Conservation (phyloP, 2,329 filamentous ascomycete species). For the Cercospora berteroae region DNA sequence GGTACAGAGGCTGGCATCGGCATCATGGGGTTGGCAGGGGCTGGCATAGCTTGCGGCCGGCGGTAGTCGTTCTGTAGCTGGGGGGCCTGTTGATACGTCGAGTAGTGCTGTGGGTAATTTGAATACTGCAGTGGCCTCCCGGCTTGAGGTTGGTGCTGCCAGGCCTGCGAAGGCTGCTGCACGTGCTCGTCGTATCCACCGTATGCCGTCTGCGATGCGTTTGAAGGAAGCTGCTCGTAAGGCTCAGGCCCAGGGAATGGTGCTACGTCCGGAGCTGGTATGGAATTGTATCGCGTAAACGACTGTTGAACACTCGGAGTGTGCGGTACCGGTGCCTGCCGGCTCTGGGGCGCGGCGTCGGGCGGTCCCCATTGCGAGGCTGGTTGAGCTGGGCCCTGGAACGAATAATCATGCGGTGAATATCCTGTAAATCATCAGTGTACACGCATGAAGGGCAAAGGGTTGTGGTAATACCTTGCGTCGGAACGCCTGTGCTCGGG, state of each 20-base stretch:
- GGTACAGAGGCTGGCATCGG: slow-evolving; percentile 1
- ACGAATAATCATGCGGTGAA: slow-evolving; percentile 11
- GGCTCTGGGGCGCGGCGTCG: slow-evolving; percentile 6
- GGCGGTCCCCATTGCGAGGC: slow-evolving; percentile 7
- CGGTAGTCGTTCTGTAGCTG: slow-evolving; percentile 1
- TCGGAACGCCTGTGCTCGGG: slow-evolving; percentile 7
- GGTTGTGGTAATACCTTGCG: slow-evolving; percentile 11
- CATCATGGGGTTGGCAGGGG: neutral
- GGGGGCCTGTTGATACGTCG: slow-evolving; percentile 2
- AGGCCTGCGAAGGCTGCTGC: slow-evolving; percentile 6
- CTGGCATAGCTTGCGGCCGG: neutral
- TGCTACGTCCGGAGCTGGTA: slow-evolving; percentile 15
- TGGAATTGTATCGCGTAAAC: slow-evolving; percentile 5
- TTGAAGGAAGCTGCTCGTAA: slow-evolving; percentile 11
- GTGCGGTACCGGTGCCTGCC: slow-evolving; percentile 1
- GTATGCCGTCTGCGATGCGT: slow-evolving; percentile 9
- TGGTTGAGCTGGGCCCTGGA: neutral
- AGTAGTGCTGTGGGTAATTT: slow-evolving; percentile 3
- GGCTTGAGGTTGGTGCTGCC: slow-evolving; percentile 6
- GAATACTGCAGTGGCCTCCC: slow-evolving; percentile 12
- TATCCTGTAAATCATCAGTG: slow-evolving; percentile 10
- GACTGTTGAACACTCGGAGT: slow-evolving; percentile 7
- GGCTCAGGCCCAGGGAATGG: slow-evolving; percentile 11
- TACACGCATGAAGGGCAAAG: neutral
- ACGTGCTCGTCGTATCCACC: slow-evolving; percentile 4